Base-by-base conservation (phyloP, 164 flowering plant species). In the Santalum album region DNA sequence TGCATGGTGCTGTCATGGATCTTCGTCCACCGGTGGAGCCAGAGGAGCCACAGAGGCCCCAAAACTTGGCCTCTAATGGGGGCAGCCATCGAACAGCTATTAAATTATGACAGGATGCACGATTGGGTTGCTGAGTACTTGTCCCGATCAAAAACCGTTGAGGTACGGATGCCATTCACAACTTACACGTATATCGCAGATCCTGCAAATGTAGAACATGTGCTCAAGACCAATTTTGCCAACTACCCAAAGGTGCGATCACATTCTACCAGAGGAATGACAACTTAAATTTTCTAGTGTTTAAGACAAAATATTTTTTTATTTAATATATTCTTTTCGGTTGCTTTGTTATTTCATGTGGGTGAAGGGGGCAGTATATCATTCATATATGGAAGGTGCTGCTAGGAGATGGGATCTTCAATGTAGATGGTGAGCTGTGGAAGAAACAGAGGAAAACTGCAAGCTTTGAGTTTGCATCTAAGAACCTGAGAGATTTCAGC, bases 401-500 rank as follows among this genome's bases (percentile, higher is more conserved):
- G 58, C 86, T 91, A 19, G 96, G 98, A 63, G 82, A 84, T 65
- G 98, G 95, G 21, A 91, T 91, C 18, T 91, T 91, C 59, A 91
- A 91, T 62, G 79, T 66, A 7, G 98, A 91, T 62, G 98, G 98
- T n/a, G 98, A 91, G 68, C 66, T 64, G 19, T 88, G 96, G 92
- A 88, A 86, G 75, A 79, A 65, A 57, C 98, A 86, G 47, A 81
- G 92, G 53, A 91, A 88, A 71, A 91, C 90, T 7, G 82, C 98
- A 40, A 88, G 98, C 58, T 84, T 88, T 55, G 98, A 87, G 70
- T 90, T 90, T 74, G 96, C 98, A 56, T 91, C 98, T 20, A 88
- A 71, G 77, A 91, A 86, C 61, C 69, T 91, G 73, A 84, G 87
- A 55, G 95, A 91, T 58, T 91, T 88, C 69, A 84, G 95, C 67